These are phyloP conservation scores for Ampelocalamus luodianensis DNA, from an alignment of 176 grass and related monocot species.

Conservation along the genomic window DNA sequence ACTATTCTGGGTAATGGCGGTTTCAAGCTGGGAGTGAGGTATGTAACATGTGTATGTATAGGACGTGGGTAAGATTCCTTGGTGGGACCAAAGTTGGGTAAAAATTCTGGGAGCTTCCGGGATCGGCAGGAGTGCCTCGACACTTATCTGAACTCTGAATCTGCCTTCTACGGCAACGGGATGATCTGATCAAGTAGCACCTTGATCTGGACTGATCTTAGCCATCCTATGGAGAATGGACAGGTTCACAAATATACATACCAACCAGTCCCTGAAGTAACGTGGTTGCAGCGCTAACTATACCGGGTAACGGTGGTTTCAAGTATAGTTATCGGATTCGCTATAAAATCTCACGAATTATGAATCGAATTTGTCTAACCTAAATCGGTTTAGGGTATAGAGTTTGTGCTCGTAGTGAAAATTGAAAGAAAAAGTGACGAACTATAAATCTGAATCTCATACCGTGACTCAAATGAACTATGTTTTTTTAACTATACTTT, in stretches of 20 bases:
- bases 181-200: too few species aligned
- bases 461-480: too few species aligned
- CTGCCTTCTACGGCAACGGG: background rate
- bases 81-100: background rate
- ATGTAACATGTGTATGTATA: conserved; percentile 36
- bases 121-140: background rate
- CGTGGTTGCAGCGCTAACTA: background rate
- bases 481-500: too few species aligned
- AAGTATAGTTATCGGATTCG: too few species aligned
- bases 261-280: background rate
- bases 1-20: background rate
- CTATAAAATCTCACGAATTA: too few species aligned
- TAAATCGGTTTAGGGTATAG: too few species aligned
- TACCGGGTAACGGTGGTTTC: background rate
- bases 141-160: background rate
- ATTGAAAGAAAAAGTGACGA: too few species aligned
- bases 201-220: background rate
- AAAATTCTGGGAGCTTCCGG: background rate
- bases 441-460: too few species aligned
- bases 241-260: background rate
- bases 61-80: background rate
- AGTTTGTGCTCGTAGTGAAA: too few species aligned
- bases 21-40: background rate
- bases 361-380: too few species aligned
- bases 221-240: background rate